Evolutionary conservation across 345 rosid species (phyloP).

Genomic region (Pelargonium nanum): DNA sequence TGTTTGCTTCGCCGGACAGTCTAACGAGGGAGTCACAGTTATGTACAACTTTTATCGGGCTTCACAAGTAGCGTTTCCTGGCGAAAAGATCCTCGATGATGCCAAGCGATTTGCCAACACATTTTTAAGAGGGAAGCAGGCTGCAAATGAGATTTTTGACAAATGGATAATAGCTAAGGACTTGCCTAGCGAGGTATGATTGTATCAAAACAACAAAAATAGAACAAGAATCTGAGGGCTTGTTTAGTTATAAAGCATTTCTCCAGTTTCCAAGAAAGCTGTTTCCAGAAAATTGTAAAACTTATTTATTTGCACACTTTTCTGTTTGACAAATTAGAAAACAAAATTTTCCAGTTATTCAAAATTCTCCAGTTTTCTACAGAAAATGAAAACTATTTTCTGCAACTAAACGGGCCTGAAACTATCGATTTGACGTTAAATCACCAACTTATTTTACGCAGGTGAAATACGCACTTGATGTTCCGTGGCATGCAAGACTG

Average conservation of each 20-base stretch:
- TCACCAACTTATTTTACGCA: slow-evolving; percentile 8
- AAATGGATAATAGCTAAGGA: slow-evolving; percentile 84
- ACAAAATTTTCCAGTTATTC: background rate
- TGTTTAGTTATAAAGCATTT: background rate
- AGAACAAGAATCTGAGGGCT: background rate
- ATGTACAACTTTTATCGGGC: slow-evolving; percentile 66
- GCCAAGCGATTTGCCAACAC: slow-evolving; percentile 44
- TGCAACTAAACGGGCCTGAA: too few relatives aligned
- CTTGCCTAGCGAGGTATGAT: slow-evolving; percentile 68
- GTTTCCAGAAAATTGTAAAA: background rate
- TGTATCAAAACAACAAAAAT: background rate
- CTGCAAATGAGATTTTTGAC: slow-evolving; percentile 38
- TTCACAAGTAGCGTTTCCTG: slow-evolving; percentile 52
- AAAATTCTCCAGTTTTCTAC: too few relatives aligned
- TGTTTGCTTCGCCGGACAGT: slow-evolving; percentile 65
- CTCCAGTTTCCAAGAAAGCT: background rate
- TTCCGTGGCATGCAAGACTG: slow-evolving; percentile 65
- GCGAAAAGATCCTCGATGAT: slow-evolving; percentile 49
- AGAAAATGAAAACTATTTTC: too few relatives aligned
- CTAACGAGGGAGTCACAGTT: slow-evolving; percentile 68
- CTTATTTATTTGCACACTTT: background rate
- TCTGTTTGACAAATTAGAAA: background rate
- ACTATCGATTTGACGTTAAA: background rate
- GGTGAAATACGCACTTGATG: slow-evolving; percentile 59
- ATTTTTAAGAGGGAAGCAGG: slow-evolving; percentile 41